A percentile compares a stretch with the other conserved stretches of the same genome.
These are phyloP conservation scores for Suillus fuscotomentosus DNA, from an alignment of 768 basidiomycete genomes.

Conservation along the genomic window DNA sequence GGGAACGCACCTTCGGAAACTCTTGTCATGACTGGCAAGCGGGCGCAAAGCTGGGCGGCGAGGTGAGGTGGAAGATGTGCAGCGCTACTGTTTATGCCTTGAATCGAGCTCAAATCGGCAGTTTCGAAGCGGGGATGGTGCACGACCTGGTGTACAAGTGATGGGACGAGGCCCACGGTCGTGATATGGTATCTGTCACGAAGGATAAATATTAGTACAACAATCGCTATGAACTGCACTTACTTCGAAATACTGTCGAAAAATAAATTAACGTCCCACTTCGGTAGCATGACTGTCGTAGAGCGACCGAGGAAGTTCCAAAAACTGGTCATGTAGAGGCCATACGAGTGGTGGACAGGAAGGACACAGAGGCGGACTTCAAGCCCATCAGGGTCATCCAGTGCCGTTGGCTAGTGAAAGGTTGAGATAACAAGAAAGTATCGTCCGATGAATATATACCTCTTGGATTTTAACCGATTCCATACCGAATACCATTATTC, in stretches of 20 bases:
- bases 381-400: conserved; percentile 37
- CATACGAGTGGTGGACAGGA: conserved; percentile 63
- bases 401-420: conserved; percentile 31
- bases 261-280: conserved; percentile 51
- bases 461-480: background rate
- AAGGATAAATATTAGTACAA: background rate
- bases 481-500: background rate
- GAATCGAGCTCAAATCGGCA: conserved; percentile 48
- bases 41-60: conserved; percentile 33
- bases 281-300: conserved; percentile 49
- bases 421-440: background rate
- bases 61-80: conserved; percentile 60
- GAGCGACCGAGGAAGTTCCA: conserved; percentile 39
- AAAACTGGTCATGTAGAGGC: conserved; percentile 47
- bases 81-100: conserved; percentile 43
- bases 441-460: background rate
- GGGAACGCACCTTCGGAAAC: conserved; percentile 42
- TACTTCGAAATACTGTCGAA: conserved; percentile 56
- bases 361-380: conserved; percentile 49
- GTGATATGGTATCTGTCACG: conserved; percentile 48
- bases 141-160: conserved; percentile 55
- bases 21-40: conserved; percentile 23
- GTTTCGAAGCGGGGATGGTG: conserved; percentile 41
- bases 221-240: conserved; percentile 8
- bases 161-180: conserved; percentile 48